phyloP scores from a whole-genome alignment of 768 basidiomycete genomes.

The Leccinum obscurum region DNA sequence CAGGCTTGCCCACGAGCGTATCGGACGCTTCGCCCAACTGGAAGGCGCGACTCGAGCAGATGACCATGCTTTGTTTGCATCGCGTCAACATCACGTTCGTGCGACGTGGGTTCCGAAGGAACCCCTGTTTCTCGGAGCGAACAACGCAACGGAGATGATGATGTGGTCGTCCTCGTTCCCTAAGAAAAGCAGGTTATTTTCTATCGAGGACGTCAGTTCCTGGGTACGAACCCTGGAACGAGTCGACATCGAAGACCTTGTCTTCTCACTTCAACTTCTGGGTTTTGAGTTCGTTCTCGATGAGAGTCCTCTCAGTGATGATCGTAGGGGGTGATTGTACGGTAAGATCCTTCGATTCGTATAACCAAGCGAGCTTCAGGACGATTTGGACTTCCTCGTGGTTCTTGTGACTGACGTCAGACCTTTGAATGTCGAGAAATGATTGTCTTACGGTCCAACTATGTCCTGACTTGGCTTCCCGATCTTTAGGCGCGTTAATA shows the following conservation, averaged over 20 bases:
- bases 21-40: conserved; percentile 14
- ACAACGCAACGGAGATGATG: conserved; percentile 69
- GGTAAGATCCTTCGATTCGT: conserved; percentile 50
- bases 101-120: conserved; percentile 61
- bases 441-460: conserved; percentile 37
- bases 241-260: conserved; percentile 76
- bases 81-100: conserved; percentile 88
- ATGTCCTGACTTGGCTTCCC: conserved; percentile 26
- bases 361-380: conserved; percentile 51
- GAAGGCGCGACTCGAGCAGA: conserved; percentile 51
- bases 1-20: conserved; percentile 30
- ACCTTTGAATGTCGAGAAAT: not conserved
- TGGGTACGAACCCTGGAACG: conserved; percentile 67
- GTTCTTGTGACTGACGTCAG: conserved; percentile 51
- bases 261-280: conserved; percentile 56
- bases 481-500: conserved; percentile 39
- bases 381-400: conserved; percentile 50
- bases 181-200: conserved; percentile 29
- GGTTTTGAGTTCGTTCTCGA: conserved; percentile 55
- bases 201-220: conserved; percentile 1
- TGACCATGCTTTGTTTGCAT: conserved; percentile 73
- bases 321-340: conserved; percentile 81
- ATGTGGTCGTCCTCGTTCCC: conserved; percentile 83
- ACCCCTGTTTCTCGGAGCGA: conserved; percentile 61
- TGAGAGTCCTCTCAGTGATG: conserved; percentile 50